Evolutionary conservation across 2,329 filamentous ascomycete species (phyloP), one percentile per base, ranked within the genome.

Genomic region (Colletotrichum caudatum): DNA sequence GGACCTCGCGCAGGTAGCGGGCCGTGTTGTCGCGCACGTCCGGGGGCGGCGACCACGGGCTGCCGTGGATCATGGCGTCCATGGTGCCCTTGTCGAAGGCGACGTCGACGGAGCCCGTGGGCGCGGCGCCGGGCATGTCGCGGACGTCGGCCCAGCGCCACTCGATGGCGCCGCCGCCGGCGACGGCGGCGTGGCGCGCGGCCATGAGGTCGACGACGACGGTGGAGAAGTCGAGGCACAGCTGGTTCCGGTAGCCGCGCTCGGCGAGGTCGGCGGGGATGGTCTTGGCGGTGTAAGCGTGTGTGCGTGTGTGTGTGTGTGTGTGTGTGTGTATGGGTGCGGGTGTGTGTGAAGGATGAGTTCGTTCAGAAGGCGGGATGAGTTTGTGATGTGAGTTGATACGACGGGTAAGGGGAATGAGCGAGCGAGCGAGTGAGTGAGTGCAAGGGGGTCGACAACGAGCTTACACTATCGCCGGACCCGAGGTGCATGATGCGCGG

Each of bases 1-100:
- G 78, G 75, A 87, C 86, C 80, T 89, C 86, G 29, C 81, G 78
- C 8, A 88, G 78, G 74, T 89, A 89, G 33, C 77, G 78, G 6
- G 80, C 76, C 8, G 83, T 86, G 74, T 87, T 88, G 0, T 84
- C 78, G 46, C 79, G 74, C 0, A 88, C 85, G 44, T 86, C 83
- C 8, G 82, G 80, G 0, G 86, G 86, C 1, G 87, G 87, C 71
- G 79, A 83, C 86, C 86, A 89, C 0, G 83, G 83, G 72, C 83
- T 87, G 2, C 87, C 86, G 74, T 86, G 81, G 41, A 89, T 85
- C 84, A 89, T 87, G 57, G 84, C 85, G 77, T 89, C 86, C 3
- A 89, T 78, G 1, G 86, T 89, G 3, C 83, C 82, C 76, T 89
- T 89, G 74, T 89, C 86, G 73, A 91, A 88, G 14, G 87, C 87